Evolutionary conservation across 1,284 basidiomycete genomes (phyloP).

Genomic region (Sanghuangporus baumii): DNA sequence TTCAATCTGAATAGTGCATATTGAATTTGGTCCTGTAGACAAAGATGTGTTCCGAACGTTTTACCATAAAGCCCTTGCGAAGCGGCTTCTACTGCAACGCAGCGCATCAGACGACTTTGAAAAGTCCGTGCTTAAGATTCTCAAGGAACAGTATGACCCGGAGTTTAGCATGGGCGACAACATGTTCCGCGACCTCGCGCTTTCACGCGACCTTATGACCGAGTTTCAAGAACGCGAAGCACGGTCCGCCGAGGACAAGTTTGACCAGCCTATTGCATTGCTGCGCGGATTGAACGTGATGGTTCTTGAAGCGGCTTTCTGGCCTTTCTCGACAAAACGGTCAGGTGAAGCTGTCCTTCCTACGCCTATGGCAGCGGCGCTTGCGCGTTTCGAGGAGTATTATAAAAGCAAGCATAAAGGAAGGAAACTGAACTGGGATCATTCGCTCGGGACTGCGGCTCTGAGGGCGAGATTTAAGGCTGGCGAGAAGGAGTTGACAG

Average conservation of each 20-base stretch:
- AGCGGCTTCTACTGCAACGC: conserved; percentile 80
- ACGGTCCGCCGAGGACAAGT: conserved; percentile 18
- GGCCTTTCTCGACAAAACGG: conserved; percentile 58
- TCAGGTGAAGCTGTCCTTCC: conserved; percentile 49
- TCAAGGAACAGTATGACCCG: conserved; percentile 85
- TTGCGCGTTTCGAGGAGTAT: conserved; percentile 58
- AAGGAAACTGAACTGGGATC: conserved; percentile 76
- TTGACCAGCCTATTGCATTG: conserved; percentile 19
- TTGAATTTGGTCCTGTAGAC: conserved; percentile 34
- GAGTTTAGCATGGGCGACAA: conserved; percentile 85
- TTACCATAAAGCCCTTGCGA: conserved; percentile 87
- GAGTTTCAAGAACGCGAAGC: conserved; percentile 42
- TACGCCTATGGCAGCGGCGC: conserved; percentile 55
- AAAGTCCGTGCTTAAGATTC: conserved; percentile 79
- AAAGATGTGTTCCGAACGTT: conserved; percentile 94
- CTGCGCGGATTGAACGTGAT: conserved; percentile 50
- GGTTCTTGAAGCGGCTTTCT: conserved; percentile 71
- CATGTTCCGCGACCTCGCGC: conserved; percentile 83
- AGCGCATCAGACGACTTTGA: conserved; percentile 93
- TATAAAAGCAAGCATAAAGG: conserved; percentile 75
- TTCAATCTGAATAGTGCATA: background rate
- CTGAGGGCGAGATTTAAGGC: conserved; percentile 64
- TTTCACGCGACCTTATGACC: conserved; percentile 64
- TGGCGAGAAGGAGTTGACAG: conserved; percentile 81
- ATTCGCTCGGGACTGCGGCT: conserved; percentile 73